Conservation (phyloP, 23 red algal genomes). For the Gracilaria vermiculophylla region DNA sequence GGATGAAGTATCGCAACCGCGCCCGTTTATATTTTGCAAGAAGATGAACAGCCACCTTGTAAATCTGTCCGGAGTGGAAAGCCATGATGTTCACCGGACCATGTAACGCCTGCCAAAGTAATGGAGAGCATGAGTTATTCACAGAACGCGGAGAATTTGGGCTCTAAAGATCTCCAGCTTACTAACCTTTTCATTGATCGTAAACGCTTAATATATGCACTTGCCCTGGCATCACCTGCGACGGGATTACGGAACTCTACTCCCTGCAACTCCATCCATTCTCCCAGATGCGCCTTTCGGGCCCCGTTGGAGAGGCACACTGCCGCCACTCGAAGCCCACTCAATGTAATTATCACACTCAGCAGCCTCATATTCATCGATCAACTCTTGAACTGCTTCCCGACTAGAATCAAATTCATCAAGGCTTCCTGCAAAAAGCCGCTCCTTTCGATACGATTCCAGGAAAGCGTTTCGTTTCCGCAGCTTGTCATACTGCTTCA, state of each 20-base stretch:
- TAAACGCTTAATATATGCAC: too few species aligned
- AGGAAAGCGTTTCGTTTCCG: constrained; percentile 95
- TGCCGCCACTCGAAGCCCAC: constrained; percentile 67
- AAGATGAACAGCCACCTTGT: too few species aligned
- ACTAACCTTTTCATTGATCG: too few species aligned
- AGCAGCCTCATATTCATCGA: constrained; percentile 91
- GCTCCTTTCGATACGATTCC: constrained; percentile 79
- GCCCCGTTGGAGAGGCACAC: constrained; percentile 39
- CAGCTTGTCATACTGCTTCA: constrained; percentile 94
- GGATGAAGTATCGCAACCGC: too few species aligned
- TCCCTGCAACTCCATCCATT: background rate
- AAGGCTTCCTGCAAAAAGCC: constrained; percentile 68
- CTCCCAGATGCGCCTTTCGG: background rate
- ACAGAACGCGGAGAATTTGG: too few species aligned
- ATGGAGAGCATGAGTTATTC: too few species aligned
- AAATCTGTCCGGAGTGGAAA: too few species aligned
- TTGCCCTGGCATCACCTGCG: too few species aligned
- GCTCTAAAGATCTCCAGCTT: too few species aligned
- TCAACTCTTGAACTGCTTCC: constrained; percentile 83
- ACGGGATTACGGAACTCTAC: background rate
- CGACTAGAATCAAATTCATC: constrained; percentile 96
- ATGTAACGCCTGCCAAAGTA: too few species aligned
- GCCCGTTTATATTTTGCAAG: too few species aligned
- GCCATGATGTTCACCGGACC: too few species aligned
- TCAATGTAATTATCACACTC: constrained; percentile 86